These are phyloP conservation scores for Lodderomyces beijingensis DNA, from an alignment of 1,139 yeast species.

Conservation along the genomic window DNA sequence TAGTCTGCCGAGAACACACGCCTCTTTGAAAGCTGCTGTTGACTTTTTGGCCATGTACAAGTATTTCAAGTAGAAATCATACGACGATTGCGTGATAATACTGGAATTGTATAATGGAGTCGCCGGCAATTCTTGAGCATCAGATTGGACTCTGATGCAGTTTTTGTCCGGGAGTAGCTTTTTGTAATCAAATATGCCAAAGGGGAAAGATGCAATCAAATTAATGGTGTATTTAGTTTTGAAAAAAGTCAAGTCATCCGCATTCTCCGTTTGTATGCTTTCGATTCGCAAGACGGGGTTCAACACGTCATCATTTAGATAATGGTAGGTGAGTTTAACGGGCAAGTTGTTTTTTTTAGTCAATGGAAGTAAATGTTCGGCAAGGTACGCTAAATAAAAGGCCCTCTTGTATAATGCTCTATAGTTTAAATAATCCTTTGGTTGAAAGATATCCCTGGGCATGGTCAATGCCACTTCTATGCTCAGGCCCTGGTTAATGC, in stretches of 20 bases:
- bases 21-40: slow-evolving; percentile 83
- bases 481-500: slow-evolving; percentile 53
- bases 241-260: slow-evolving; percentile 50
- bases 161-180: slow-evolving; percentile 77
- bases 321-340: slow-evolving; percentile 52
- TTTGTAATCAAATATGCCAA: slow-evolving; percentile 64
- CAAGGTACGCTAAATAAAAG: slow-evolving; percentile 75
- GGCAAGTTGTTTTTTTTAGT: slow-evolving; percentile 54
- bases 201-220: slow-evolving; percentile 69
- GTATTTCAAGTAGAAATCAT: slow-evolving; percentile 67
- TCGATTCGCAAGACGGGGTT: slow-evolving; percentile 60
- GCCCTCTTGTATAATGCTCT: slow-evolving; percentile 88
- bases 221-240: slow-evolving; percentile 71
- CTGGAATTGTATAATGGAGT: slow-evolving; percentile 87
- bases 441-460: slow-evolving; percentile 72
- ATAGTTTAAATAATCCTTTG: slow-evolving; percentile 86
- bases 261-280: slow-evolving; percentile 45
- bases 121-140: slow-evolving; percentile 51
- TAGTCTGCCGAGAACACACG: slow-evolving; percentile 78
- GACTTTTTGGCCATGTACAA: slow-evolving; percentile 71
- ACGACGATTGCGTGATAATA: slow-evolving; percentile 62
- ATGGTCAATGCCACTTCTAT: slow-evolving; percentile 79
- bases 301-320: slow-evolving; percentile 60
- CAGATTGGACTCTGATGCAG: slow-evolving; percentile 67
- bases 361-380: slow-evolving; percentile 55